phyloP scores from a whole-genome alignment of 2,329 filamentous ascomycete species.

The Penicillium sp. region DNA sequence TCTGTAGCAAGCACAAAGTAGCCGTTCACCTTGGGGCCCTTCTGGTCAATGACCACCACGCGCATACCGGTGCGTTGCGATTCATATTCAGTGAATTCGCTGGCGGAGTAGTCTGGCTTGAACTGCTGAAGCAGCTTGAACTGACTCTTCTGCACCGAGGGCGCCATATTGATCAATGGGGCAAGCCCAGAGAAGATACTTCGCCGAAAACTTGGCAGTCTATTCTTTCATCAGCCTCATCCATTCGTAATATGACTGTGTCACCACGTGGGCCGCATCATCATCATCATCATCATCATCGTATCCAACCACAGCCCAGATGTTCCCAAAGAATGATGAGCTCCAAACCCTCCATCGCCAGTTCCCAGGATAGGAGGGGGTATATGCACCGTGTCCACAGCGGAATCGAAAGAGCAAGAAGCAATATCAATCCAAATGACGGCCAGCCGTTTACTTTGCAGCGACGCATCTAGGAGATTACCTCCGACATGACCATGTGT shows the following conservation, averaged over 20 bases:
- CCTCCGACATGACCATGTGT: conserved; percentile 21
- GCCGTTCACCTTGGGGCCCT: conserved; percentile 92
- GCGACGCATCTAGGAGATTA: conserved; percentile 16
- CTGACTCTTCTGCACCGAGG: conserved; percentile 57
- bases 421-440: conserved; percentile 3
- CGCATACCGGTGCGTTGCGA: conserved; percentile 94
- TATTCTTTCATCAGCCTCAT: conserved; percentile 30
- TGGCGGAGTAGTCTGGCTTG: conserved; percentile 86
- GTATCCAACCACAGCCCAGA: conserved; percentile 1
- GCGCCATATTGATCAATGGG: conserved; percentile 59
- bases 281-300: too few species aligned
- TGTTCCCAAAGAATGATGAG: conserved; percentile 3
- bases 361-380: conserved; percentile 1
- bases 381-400: conserved; percentile 26
- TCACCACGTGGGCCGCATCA: neutral
- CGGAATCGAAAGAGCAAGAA: conserved; percentile 11
- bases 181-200: conserved; percentile 28
- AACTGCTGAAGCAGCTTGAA: conserved; percentile 89
- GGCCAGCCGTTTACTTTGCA: conserved; percentile 12
- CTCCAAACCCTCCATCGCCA: neutral
- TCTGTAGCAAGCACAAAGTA: conserved; percentile 97
- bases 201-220: conserved; percentile 30
- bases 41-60: conserved; percentile 86
- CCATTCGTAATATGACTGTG: conserved; percentile 3
- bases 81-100: conserved; percentile 91